Base-by-base conservation (phyloP, 192 early-diverging fungal genomes). In the Entomortierella lignicola region DNA sequence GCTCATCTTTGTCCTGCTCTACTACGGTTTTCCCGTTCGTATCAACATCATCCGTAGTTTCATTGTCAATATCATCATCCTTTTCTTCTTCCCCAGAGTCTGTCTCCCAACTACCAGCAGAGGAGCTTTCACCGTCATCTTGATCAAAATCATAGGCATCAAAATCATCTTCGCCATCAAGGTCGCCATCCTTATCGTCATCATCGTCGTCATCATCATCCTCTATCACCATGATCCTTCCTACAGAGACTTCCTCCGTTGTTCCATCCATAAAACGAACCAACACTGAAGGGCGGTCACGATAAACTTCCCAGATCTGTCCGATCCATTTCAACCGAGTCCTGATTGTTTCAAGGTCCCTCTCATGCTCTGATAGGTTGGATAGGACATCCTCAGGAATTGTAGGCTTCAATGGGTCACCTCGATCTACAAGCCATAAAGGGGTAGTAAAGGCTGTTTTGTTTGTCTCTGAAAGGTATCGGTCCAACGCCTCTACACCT, bases 31-130 rank as follows among this genome's bases (percentile, higher is more conserved):
- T 55, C 4, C 30, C 50, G 20, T 79, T 56, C 1, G 41, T 77
- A 13, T 80, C 79, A 13, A 32, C 29, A 15, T 83, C 79, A 34
- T 55, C 60, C 60, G 63, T 56, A 0, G 71, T 57, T 2, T 71
- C 68, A 15, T 74, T n/a, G n/a, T n/a, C n/a, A n/a, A n/a, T n/a
- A n/a, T n/a, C n/a, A n/a, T n/a, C n/a, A n/a, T n/a, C n/a, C n/a
- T n/a, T n/a, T n/a, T n/a, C 72, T 2, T 82, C 86, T 17, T 58
- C 63, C n/a, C 55, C 87, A 15, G 82, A 87, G 15, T 83, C 86
- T 12, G 73, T 83, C 34, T 80, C 77, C 74, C 83, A 81, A 39
- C 70, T 83, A 26, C 59, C 64, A 18, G 81, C 85, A 4, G 69
- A 72, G 5, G 63, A 42, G 50, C 47, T 85, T 75, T 71, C 75